Percentiles rank a stretch among this genome's conserved stretches.
Conservation (phyloP, 1,284 basidiomycete genomes). For the Trichosporon sp. region DNA sequence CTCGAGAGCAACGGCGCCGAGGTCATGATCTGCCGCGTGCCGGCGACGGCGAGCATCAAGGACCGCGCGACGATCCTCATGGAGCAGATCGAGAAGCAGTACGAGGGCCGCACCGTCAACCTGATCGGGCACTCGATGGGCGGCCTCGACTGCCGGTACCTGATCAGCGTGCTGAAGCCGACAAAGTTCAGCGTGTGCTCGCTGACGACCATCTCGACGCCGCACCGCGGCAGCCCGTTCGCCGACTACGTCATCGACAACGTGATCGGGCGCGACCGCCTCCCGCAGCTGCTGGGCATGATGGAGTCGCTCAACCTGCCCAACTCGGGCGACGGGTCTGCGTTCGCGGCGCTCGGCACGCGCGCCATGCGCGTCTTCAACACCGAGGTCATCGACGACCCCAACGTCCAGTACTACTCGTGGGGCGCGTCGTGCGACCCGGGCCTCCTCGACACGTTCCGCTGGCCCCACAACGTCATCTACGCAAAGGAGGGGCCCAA, state of each 20-base stretch:
- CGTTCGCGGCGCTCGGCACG: slow-evolving; percentile 81
- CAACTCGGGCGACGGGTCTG: slow-evolving; percentile 81
- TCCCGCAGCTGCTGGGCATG: slow-evolving; percentile 50
- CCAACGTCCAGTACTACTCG: slow-evolving; percentile 77
- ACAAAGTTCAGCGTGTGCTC: slow-evolving; percentile 61
- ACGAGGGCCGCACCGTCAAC: slow-evolving; percentile 76
- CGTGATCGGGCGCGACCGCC: slow-evolving; percentile 58
- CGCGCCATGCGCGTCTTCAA: slow-evolving; percentile 85
- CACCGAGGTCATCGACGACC: slow-evolving; percentile 69
- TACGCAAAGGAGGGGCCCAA: slow-evolving; percentile 85
- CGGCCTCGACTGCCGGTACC: slow-evolving; percentile 85
- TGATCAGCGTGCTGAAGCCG: slow-evolving; percentile 54
- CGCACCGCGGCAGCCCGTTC: slow-evolving; percentile 87
- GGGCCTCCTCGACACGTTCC: slow-evolving; percentile 80
- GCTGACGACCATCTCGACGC: slow-evolving; percentile 86
- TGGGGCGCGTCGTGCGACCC: slow-evolving; percentile 90
- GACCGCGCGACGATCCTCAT: slow-evolving; percentile 85
- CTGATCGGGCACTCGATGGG: slow-evolving; percentile 96
- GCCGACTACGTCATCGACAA: slow-evolving; percentile 86
- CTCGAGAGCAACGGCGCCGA: slow-evolving; percentile 82
- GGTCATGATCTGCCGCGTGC: slow-evolving; percentile 85
- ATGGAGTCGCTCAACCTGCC: slow-evolving; percentile 67
- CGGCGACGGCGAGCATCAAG: slow-evolving; percentile 77
- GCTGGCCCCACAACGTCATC: slow-evolving; percentile 77
- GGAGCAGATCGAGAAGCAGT: slow-evolving; percentile 68